These are phyloP conservation scores for Aspergillus nidulans DNA, from an alignment of 495 filamentous ascomycete genomes.

Conservation along the genomic window DNA sequence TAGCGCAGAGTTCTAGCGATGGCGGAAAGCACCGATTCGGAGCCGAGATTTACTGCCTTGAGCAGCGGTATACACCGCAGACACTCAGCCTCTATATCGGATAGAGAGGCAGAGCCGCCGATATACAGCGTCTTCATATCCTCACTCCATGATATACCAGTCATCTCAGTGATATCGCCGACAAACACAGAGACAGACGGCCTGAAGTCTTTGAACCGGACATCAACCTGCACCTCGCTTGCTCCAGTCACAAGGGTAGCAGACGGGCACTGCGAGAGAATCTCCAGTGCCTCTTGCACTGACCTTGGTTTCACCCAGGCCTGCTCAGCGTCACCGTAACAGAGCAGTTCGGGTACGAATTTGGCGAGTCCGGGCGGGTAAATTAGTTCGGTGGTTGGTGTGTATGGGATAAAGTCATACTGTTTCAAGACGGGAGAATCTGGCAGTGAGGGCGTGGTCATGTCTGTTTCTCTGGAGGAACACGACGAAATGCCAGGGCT, in stretches of 20 bases:
- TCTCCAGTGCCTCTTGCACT: slow-evolving; percentile 77
- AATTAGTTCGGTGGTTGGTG: slow-evolving; percentile 86
- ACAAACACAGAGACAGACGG: slow-evolving; percentile 86
- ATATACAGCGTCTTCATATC: slow-evolving; percentile 64
- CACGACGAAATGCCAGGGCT: slow-evolving; percentile 14
- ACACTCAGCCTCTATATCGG: slow-evolving; percentile 65
- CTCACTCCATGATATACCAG: slow-evolving; percentile 69
- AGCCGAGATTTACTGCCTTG: background rate
- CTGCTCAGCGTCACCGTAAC: slow-evolving; percentile 89
- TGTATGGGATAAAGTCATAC: slow-evolving; percentile 80
- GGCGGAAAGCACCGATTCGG: slow-evolving; percentile 51
- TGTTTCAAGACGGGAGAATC: slow-evolving; percentile 3
- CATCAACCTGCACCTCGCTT: slow-evolving; percentile 94
- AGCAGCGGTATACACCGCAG: background rate
- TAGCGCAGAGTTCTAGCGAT: slow-evolving; percentile 74
- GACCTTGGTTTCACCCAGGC: slow-evolving; percentile 87
- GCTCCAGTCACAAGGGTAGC: slow-evolving; percentile 93
- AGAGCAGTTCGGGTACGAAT: slow-evolving; percentile 72
- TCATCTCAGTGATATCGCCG: slow-evolving; percentile 84
- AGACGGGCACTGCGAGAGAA: slow-evolving; percentile 75
- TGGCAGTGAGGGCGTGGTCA: background rate
- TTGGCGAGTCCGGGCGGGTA: slow-evolving; percentile 81
- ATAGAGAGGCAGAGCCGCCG: slow-evolving; percentile 85
- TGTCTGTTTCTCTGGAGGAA: slow-evolving; percentile 1
- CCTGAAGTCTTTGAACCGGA: slow-evolving; percentile 91